Conservation (phyloP, 495 filamentous ascomycete species). For the Xylaria telfairii region DNA sequence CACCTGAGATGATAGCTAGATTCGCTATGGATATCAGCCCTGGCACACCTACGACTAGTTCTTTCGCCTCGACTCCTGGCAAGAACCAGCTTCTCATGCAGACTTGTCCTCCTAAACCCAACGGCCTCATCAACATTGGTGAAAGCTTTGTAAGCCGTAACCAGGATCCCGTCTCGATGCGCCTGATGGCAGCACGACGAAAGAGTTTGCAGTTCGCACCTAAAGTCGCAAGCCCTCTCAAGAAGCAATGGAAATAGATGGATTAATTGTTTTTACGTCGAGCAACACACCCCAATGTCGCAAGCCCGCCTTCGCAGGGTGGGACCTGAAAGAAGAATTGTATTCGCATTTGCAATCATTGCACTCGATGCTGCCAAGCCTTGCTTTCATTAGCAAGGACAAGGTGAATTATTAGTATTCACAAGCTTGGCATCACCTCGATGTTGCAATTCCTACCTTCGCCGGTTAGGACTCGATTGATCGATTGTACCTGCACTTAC, state of each 20-base stretch:
- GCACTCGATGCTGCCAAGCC: constrained; percentile 10
- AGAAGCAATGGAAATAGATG: constrained; percentile 52
- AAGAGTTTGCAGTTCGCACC: constrained; percentile 87
- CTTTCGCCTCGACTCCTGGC: constrained; percentile 28
- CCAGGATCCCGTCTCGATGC: constrained; percentile 63
- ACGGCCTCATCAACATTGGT: constrained; percentile 48
- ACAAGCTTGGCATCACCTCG: constrained; percentile 10
- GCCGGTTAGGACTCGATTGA: constrained; percentile 13
- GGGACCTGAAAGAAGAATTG: neutral
- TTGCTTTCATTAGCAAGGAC: constrained; percentile 4
- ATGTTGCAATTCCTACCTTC: constrained; percentile 14
- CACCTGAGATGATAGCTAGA: constrained; percentile 52
- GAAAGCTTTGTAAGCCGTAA: constrained; percentile 42
- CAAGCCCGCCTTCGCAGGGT: constrained; percentile 10
- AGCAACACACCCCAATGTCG: constrained; percentile 4
- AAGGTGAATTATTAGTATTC: constrained; percentile 8
- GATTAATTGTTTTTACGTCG: constrained; percentile 1
- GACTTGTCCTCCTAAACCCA: constrained; percentile 75
- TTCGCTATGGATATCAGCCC: constrained; percentile 50
- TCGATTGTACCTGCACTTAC: constrained; percentile 8
- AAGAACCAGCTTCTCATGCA: constrained; percentile 66
- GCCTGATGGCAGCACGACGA: constrained; percentile 74
- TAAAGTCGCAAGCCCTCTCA: constrained; percentile 76
- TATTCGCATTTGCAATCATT: constrained; percentile 15
- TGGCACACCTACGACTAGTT: constrained; percentile 35